A percentile compares a stretch with the other conserved stretches of the same genome.
Conservation (phyloP, 2,329 filamentous ascomycete genomes). For the Cryphonectria carpinicola region DNA sequence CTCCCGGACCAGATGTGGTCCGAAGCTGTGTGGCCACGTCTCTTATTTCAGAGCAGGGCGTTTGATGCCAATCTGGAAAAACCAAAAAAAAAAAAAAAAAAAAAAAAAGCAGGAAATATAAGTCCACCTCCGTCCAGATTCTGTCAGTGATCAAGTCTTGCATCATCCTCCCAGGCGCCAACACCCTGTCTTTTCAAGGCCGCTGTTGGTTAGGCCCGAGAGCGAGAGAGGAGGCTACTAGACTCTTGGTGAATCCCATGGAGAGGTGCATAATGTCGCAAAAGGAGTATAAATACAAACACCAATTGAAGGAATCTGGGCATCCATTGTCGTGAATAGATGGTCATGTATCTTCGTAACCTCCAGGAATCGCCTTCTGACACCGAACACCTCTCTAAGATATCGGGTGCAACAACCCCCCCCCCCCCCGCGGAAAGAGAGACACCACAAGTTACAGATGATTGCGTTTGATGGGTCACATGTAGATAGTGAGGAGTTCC, state of each 20-base stretch:
- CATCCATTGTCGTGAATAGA: no score
- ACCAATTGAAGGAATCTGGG: no score
- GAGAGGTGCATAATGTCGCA: neutral
- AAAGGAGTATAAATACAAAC: neutral
- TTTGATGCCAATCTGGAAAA: conserved; percentile 10
- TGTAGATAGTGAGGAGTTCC: no score
- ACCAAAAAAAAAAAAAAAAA: neutral
- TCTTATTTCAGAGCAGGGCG: conserved; percentile 17
- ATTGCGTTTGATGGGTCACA: no score
- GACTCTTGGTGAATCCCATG: no score
- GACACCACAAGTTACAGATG: no score
- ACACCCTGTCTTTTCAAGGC: neutral
- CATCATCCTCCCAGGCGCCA: neutral
- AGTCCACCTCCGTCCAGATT: neutral
- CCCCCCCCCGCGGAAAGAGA: no score
- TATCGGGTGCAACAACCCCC: no score
- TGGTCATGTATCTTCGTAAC: no score
- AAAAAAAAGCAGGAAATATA: conserved; percentile 3
- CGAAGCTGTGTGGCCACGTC: neutral
- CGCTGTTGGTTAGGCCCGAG: neutral
- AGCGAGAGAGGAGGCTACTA: neutral
- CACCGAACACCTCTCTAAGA: no score
- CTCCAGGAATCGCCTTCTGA: no score
- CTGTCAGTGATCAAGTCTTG: neutral
- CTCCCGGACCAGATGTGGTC: conserved; percentile 16